Conservation (phyloP, 345 rosid genomes). For the Trapa incisa region DNA sequence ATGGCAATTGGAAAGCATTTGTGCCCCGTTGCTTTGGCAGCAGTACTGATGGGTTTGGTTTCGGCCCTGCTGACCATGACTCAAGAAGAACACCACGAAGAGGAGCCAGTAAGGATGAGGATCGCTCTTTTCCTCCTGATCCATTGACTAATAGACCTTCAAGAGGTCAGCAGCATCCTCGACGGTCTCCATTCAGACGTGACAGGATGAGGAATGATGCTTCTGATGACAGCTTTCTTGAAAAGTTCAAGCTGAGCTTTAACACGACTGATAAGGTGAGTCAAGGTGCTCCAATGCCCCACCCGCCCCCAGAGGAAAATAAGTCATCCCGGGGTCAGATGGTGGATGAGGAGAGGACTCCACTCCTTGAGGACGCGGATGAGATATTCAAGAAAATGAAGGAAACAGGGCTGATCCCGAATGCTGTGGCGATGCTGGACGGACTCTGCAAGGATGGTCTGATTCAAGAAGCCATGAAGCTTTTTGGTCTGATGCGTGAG, state of each 20-base stretch:
- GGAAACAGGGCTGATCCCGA: conserved; percentile 82
- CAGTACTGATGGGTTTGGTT: neutral
- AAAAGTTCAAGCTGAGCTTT: conserved; percentile 47
- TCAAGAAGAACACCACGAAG: neutral
- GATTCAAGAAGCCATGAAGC: conserved; percentile 81
- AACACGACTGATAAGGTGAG: conserved; percentile 16
- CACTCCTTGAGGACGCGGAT: conserved; percentile 33
- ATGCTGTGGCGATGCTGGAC: conserved; percentile 90
- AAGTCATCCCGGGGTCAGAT: conserved; percentile 9
- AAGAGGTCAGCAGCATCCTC: conserved; percentile 27
- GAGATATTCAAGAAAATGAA: conserved; percentile 77
- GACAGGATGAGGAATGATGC: conserved; percentile 19
- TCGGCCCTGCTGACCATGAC: neutral
- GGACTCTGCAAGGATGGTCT: conserved; percentile 94
- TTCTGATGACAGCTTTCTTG: conserved; percentile 47
- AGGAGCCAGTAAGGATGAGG: neutral
- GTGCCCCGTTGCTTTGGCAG: conserved; percentile 3
- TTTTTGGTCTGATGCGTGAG: conserved; percentile 68
- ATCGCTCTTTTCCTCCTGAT: conserved; percentile 38
- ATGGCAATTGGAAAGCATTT: neutral
- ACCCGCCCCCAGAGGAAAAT: conserved; percentile 12
- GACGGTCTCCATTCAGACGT: neutral
- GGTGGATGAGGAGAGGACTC: conserved; percentile 2
- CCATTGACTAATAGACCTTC: conserved; percentile 48
- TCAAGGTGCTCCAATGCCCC: neutral